Evolutionary conservation across 2,329 filamentous ascomycete species (phyloP).

Genomic region (Sporothrix inflata): DNA sequence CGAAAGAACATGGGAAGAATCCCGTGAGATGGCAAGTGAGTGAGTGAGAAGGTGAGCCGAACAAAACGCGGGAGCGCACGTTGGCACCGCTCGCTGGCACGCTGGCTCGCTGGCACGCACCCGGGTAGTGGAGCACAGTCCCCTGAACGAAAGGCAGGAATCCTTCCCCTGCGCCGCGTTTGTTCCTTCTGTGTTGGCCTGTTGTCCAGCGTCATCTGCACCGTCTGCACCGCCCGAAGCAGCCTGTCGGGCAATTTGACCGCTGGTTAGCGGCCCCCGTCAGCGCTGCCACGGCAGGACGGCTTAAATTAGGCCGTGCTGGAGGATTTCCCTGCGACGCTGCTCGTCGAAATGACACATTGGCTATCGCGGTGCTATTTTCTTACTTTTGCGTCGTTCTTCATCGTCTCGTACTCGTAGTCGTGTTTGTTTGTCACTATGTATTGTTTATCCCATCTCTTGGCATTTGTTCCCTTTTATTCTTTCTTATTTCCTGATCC

Average conservation of each 20-base stretch:
- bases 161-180: no score
- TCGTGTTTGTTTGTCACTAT: not conserved
- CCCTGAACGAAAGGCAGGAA: not conserved
- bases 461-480: no score
- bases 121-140: not conserved
- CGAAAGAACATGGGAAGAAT: no score
- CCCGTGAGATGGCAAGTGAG: not conserved
- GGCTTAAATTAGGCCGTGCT: not conserved
- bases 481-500: no score
- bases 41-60: no score
- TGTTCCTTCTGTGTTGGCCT: no score
- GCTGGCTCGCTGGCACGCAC: not conserved
- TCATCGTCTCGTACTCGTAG: not conserved
- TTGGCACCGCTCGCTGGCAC: no score
- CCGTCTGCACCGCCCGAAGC: not conserved
- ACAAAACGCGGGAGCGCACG: no score
- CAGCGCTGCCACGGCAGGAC: not conserved
- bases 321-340: not conserved
- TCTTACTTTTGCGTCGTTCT: not conserved
- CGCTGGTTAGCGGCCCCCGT: constrained; percentile 1
- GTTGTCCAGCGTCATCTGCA: not conserved
- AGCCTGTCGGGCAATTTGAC: not conserved
- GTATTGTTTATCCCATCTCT: no score
- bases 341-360: no score
- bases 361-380: not conserved